Percentiles rank a stretch among this genome's conserved stretches.
phyloP scores from a whole-genome alignment of 306 rosid species.

The Vicia villosa region DNA sequence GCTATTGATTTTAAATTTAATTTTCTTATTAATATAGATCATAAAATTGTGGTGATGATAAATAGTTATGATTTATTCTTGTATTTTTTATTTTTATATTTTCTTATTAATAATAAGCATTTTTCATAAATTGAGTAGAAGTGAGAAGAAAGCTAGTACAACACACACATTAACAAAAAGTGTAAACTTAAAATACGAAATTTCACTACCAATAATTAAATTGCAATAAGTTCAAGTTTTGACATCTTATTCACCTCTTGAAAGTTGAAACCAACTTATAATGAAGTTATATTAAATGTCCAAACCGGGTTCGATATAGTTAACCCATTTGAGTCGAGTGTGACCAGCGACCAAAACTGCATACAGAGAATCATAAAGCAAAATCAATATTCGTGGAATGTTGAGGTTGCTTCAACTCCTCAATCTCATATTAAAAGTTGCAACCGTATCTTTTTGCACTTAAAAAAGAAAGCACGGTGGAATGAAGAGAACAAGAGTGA shows the following conservation, averaged over 20 bases:
- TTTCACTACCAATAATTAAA: background rate
- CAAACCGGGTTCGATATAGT: background rate
- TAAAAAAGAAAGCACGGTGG: background rate
- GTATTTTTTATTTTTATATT: too few species aligned
- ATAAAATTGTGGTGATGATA: too few species aligned
- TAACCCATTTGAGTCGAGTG: background rate
- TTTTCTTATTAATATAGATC: too few species aligned
- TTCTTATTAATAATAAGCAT: too few species aligned
- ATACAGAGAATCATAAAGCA: background rate
- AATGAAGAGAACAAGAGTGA: constrained; percentile 43
- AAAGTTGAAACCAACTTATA: background rate
- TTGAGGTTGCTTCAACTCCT: constrained; percentile 35
- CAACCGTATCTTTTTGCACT: too few species aligned
- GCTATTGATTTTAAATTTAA: too few species aligned
- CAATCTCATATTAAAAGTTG: constrained; percentile 12
- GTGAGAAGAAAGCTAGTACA: background rate
- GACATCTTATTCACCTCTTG: background rate
- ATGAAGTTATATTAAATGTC: background rate
- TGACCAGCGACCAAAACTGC: constrained; percentile 3
- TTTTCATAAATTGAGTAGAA: background rate
- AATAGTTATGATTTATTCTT: too few species aligned
- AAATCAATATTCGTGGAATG: background rate
- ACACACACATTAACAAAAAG: background rate
- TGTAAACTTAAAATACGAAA: background rate
- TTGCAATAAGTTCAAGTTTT: background rate